Conservation (phyloP, 345 rosid genomes). For the Laguncularia racemosa region DNA sequence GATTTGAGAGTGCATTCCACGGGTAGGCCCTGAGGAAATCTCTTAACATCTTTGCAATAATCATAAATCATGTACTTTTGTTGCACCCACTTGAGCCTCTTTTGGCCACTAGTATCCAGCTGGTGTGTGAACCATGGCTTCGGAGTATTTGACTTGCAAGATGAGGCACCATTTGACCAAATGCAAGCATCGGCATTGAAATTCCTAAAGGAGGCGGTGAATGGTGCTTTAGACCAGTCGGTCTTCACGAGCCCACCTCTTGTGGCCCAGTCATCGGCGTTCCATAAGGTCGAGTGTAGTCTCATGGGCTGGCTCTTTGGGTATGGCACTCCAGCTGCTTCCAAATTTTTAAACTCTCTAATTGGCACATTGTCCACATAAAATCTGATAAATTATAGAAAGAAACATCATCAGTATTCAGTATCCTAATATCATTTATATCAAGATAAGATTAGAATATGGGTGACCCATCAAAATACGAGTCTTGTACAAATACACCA, state of each 20-base stretch:
- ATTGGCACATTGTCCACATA: conserved; percentile 45
- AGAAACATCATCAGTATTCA: not conserved
- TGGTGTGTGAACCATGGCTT: conserved; percentile 27
- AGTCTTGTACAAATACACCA: no score
- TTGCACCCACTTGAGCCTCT: conserved; percentile 41
- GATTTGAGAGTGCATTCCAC: conserved; percentile 28
- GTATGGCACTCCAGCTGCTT: conserved; percentile 29
- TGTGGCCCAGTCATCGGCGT: conserved; percentile 62
- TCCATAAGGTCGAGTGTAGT: conserved; percentile 41
- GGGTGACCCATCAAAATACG: no score
- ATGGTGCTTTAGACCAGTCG: conserved; percentile 54
- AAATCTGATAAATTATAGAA: conserved; percentile 20
- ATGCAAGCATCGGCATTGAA: conserved; percentile 40
- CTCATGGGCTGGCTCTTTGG: conserved; percentile 50
- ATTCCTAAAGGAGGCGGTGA: conserved; percentile 40
- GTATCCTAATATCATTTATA: no score
- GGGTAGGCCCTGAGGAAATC: conserved; percentile 50
- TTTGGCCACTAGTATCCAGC: conserved; percentile 23
- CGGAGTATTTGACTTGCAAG: conserved; percentile 12
- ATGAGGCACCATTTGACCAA: conserved; percentile 24
- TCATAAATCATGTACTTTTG: conserved; percentile 45
- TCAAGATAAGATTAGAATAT: no score
- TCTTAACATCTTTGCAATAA: conserved; percentile 40
- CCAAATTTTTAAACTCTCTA: conserved; percentile 50
- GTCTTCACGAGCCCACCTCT: conserved; percentile 54